Percentiles rank a stretch among this genome's conserved stretches.
Evolutionary conservation across 2,329 filamentous ascomycete genomes (phyloP).

Genomic region (Aspergillus pseudoterreus): DNA sequence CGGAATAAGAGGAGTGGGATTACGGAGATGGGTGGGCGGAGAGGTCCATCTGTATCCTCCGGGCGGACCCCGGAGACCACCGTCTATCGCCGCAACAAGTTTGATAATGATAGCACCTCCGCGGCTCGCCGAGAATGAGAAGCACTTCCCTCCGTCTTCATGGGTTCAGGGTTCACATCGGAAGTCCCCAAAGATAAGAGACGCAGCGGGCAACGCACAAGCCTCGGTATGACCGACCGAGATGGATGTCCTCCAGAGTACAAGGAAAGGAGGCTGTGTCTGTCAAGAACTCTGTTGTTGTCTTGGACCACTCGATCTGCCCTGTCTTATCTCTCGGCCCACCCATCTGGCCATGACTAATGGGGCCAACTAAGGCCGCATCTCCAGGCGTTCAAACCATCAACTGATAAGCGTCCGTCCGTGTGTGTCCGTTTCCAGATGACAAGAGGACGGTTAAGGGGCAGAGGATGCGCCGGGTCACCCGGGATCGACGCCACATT

Average conservation of each 20-base stretch:
- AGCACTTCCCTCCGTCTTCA: background rate
- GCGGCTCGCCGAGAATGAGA: background rate
- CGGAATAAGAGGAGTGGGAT: no score
- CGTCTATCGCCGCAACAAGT: background rate
- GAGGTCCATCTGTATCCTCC: background rate
- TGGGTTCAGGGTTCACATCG: background rate
- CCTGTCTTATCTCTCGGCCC: conserved; percentile 6
- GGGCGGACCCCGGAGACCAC: background rate
- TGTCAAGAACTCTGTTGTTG: background rate
- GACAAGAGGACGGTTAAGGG: background rate
- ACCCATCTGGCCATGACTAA: conserved; percentile 2
- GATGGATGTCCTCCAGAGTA: background rate
- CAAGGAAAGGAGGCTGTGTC: background rate
- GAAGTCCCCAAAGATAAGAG: background rate
- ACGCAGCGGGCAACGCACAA: background rate
- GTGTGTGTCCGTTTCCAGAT: background rate
- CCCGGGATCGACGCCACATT: background rate
- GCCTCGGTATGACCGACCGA: background rate
- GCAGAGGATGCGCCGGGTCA: background rate
- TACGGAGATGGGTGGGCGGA: no score
- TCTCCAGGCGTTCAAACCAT: conserved; percentile 2
- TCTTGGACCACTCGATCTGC: background rate
- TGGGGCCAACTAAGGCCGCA: background rate
- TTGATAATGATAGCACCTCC: background rate
- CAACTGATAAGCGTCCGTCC: conserved; percentile 11